These are phyloP conservation scores for Capillidium heterosporum DNA, from an alignment of 371 early-diverging fungal genomes.

Conservation along the genomic window DNA sequence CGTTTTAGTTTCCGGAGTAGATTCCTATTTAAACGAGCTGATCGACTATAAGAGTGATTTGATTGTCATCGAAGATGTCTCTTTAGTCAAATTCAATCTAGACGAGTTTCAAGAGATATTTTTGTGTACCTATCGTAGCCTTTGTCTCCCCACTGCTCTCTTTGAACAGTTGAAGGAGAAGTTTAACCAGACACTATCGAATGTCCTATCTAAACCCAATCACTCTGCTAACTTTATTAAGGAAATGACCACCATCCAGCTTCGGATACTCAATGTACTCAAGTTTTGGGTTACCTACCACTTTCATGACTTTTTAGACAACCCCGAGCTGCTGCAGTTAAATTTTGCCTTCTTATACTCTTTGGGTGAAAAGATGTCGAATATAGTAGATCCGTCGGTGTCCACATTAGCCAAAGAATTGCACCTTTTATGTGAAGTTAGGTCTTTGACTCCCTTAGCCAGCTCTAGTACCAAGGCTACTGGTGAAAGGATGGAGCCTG, in stretches of 20 bases:
- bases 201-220: not conserved
- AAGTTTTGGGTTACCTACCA: constrained; percentile 42
- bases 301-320: constrained; percentile 46
- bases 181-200: constrained; percentile 18
- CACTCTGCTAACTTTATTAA: not conserved
- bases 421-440: not conserved
- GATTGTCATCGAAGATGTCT: constrained; percentile 10
- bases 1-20: constrained; percentile 25
- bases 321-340: constrained; percentile 15
- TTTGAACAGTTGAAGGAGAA: constrained; percentile 24
- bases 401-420: not conserved
- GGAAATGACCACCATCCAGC: constrained; percentile 11
- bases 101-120: constrained; percentile 23
- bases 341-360: constrained; percentile 4
- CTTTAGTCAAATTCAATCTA: constrained; percentile 20
- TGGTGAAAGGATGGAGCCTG: not conserved
- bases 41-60: constrained; percentile 23
- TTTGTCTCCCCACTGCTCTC: constrained; percentile 21
- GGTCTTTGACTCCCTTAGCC: not conserved
- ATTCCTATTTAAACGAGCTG: constrained; percentile 16
- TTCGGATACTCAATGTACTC: constrained; percentile 28
- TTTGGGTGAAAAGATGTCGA: not conserved
- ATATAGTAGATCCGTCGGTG: not conserved
- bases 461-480: not conserved
- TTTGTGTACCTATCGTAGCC: constrained; percentile 35